A percentile compares a stretch with the other conserved stretches of the same genome.
Conservation (phyloP, 441 rosid genomes). For the Brassica hybrid region DNA sequence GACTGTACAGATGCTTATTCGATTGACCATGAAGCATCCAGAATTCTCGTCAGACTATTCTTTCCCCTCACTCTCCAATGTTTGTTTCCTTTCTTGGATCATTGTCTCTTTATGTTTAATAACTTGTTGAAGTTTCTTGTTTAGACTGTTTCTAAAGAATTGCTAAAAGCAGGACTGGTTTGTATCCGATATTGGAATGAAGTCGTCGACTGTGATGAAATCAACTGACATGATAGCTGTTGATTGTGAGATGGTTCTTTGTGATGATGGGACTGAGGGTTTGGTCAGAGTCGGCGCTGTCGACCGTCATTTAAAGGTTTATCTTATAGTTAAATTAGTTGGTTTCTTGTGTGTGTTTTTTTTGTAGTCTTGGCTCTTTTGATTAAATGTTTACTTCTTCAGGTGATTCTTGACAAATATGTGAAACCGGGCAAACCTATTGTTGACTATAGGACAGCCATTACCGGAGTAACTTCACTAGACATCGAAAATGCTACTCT, state of each 20-base stretch:
- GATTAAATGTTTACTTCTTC: conserved; percentile 10
- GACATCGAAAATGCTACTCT: conserved; percentile 58
- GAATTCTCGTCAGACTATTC: conserved; percentile 51
- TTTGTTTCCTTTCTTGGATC: conserved; percentile 31
- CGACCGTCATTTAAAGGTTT: conserved; percentile 67
- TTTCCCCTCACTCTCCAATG: conserved; percentile 59
- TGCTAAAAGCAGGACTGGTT: conserved; percentile 64
- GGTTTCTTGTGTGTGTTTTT: not conserved
- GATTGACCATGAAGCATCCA: conserved; percentile 66
- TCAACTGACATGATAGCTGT: conserved; percentile 60
- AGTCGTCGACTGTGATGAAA: conserved; percentile 43
- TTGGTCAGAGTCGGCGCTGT: conserved; percentile 80
- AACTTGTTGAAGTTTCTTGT: no score
- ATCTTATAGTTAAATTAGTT: not conserved
- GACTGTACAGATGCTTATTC: conserved; percentile 68
- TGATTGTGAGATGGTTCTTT: conserved; percentile 97
- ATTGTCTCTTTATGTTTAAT: not conserved
- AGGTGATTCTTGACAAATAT: conserved; percentile 70
- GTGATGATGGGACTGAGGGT: conserved; percentile 86
- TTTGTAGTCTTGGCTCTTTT: not conserved
- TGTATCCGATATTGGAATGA: conserved; percentile 51
- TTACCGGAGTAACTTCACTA: conserved; percentile 70
- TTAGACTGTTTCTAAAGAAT: no score
- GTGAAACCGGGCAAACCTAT: conserved; percentile 71
- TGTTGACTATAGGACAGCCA: conserved; percentile 67